Evolutionary conservation across 2,329 filamentous ascomycete genomes (phyloP).

Genomic region (Cladosporium sp.): DNA sequence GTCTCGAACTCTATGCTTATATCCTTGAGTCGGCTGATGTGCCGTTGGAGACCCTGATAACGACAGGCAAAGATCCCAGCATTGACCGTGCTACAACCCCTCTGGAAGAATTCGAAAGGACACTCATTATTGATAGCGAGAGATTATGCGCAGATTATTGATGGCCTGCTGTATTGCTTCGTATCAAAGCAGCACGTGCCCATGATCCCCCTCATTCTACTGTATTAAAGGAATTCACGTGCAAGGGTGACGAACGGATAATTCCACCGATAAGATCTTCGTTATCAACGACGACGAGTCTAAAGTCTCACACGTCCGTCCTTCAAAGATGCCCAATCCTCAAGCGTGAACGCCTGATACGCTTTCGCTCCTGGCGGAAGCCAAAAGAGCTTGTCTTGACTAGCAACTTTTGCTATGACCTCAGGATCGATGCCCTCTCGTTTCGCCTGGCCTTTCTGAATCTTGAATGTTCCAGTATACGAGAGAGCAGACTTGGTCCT

Average conservation of each 20-base stretch:
- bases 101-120: not conserved
- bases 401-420: slow-evolving; percentile 49
- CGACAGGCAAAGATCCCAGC: not conserved
- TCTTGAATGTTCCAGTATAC: slow-evolving; percentile 82
- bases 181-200: not conserved
- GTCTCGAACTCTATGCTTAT: not conserved
- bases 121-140: not conserved
- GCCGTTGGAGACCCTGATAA: not conserved
- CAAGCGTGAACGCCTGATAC: slow-evolving; percentile 66
- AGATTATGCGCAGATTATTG: not conserved
- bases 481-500: slow-evolving; percentile 63
- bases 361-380: slow-evolving; percentile 55
- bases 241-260: not conserved
- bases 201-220: not conserved
- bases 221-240: not conserved
- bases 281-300: not conserved
- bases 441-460: slow-evolving; percentile 74
- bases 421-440: slow-evolving; percentile 70
- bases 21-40: not conserved
- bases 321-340: slow-evolving; percentile 68
- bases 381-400: slow-evolving; percentile 62
- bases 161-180: not conserved
- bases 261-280: not conserved
- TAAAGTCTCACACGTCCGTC: slow-evolving; percentile 71
- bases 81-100: no score